Conservation (phyloP, 345 rosid genomes). For the Litchi chinensis region DNA sequence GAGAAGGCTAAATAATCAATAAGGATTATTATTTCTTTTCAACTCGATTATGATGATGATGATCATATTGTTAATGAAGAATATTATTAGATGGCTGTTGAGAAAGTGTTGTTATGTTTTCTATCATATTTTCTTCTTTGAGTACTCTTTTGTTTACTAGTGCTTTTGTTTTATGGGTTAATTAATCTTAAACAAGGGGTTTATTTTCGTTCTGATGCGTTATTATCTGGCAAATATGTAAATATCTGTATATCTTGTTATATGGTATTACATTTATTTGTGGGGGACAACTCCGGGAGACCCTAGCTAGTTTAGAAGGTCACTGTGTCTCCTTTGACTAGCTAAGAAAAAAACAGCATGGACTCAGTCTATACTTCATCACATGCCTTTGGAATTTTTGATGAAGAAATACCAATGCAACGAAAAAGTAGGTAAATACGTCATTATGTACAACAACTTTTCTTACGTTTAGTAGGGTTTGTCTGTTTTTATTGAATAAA, state of each 20-base stretch:
- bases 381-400: background rate
- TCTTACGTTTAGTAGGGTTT: background rate
- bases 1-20: background rate
- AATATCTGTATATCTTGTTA: too few species aligned
- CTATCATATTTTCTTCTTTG: background rate
- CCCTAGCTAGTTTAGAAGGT: background rate
- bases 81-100: background rate
- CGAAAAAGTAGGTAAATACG: background rate
- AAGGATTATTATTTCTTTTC: background rate
- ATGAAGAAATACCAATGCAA: background rate
- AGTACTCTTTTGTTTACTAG: background rate
- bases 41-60: too few species aligned
- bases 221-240: background rate
- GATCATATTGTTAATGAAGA: background rate
- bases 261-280: background rate
- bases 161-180: conserved; percentile 19
- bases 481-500: too few species aligned
- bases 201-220: background rate
- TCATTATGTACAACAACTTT: background rate
- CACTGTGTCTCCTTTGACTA: conserved; percentile 14
- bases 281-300: background rate
- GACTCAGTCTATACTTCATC: background rate
- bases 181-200: too few species aligned
- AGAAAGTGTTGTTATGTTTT: background rate
- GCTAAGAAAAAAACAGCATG: background rate